A percentile compares a stretch with the other conserved stretches of the same genome.
Evolutionary conservation across 257 asterid genomes (phyloP).

Genomic region (Forsythia suspensa): DNA sequence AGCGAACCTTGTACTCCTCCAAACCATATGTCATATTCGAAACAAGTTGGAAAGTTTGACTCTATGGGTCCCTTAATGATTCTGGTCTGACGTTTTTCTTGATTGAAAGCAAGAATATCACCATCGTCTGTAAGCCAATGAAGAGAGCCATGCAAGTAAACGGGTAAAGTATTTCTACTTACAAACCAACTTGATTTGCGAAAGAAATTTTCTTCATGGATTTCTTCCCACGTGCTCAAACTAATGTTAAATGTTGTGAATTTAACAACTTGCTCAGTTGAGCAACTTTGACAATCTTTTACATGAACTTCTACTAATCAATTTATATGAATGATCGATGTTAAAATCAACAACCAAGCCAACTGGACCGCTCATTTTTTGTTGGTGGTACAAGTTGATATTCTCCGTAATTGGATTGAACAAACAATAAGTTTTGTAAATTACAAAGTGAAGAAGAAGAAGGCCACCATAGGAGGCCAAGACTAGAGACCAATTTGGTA

Average conservation of each 20-base stretch:
- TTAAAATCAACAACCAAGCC: neutral
- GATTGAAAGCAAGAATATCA: neutral
- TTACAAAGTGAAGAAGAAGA: neutral
- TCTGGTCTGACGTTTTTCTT: neutral
- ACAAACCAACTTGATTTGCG: too few relatives aligned
- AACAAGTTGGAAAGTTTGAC: too few relatives aligned
- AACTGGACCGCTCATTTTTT: neutral
- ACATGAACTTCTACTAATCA: neutral
- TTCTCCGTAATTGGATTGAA: neutral
- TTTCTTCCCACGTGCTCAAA: too few relatives aligned
- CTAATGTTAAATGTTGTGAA: too few relatives aligned
- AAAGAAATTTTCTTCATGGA: too few relatives aligned
- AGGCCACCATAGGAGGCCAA: neutral
- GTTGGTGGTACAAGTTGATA: neutral
- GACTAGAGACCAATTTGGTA: neutral
- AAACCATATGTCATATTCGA: neutral
- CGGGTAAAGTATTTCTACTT: neutral
- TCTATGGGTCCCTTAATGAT: neutral
- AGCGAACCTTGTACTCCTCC: neutral
- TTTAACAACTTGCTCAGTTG: too few relatives aligned
- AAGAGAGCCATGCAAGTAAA: neutral
- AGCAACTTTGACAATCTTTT: too few relatives aligned
- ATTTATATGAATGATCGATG: neutral
- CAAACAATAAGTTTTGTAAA: too few relatives aligned
- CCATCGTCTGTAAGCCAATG: neutral